Evolutionary conservation across 2,329 filamentous ascomycete species (phyloP), one percentile per base, ranked within the genome.

Genomic region (Emydomyces testavorans): DNA sequence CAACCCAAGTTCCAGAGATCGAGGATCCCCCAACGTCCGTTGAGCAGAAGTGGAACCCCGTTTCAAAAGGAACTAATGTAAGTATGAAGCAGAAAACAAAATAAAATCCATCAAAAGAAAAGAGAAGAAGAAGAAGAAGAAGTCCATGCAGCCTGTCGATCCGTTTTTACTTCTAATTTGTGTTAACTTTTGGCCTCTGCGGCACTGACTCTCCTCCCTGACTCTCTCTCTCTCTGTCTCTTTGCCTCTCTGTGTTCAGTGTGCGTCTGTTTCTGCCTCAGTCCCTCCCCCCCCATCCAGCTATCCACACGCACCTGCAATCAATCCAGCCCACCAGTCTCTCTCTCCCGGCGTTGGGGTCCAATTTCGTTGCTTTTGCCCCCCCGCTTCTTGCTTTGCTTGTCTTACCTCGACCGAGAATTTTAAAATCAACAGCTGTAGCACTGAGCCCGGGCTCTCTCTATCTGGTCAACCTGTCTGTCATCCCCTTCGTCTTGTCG

Each of bases 21-120:
- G 6, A 31, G 24, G 31, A 6, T 32, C 15, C 23, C 13, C 2
- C 11, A 4, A 43, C 32, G 21, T 43, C 40, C 26, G 16, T 32
- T 34, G 40, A 34, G 16, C 28, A 43, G 28, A 31, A 10, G 6
- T 26, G 32, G 40, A 28, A 28, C 40, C 40, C n/a, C 16, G 26
- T 43, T n/a, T n/a, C n/a, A 31, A 43, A 34, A 32, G 16, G 34
- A 28, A 34, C 40, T 43, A 43, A 43, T 43, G 40, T 43, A 43
- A 38, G 34, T 46, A 4, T n/a, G 15, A 29, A 11, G 29, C 41
- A 35, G 26, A 24, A 38, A 20, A 18, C 16, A 21, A 18, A 38
- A 38, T 11, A 41, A 15, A 26, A n/a, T 23, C 13, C 11, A 23
- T 23, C 16, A 28, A 29, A 41, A 41, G n/a, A 26, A 41, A 28